These are phyloP conservation scores for Boletus reticuloceps DNA, from an alignment of 768 basidiomycete genomes.

Conservation along the genomic window DNA sequence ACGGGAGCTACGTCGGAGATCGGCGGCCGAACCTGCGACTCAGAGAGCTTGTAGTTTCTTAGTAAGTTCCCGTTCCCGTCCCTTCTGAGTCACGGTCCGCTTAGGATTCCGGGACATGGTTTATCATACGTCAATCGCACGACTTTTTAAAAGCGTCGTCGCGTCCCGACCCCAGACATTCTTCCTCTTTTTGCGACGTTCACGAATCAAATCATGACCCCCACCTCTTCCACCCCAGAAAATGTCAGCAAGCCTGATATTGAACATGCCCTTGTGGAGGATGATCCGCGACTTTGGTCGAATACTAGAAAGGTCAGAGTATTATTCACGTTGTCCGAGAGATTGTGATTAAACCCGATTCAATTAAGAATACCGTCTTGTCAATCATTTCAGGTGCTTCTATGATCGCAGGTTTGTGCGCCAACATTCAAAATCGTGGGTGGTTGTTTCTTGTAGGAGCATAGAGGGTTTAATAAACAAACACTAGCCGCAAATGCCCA, in stretches of 20 bases:
- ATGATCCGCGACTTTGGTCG: constrained; percentile 67
- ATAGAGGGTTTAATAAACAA: neutral
- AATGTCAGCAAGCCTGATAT: constrained; percentile 27
- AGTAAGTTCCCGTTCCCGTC: too few relatives aligned
- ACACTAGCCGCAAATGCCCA: constrained; percentile 62
- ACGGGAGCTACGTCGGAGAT: too few relatives aligned
- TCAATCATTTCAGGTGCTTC: constrained; percentile 27
- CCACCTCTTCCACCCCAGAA: neutral
- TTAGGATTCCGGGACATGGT: too few relatives aligned
- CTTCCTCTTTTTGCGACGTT: neutral
- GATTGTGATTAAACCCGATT: neutral
- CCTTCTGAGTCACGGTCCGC: too few relatives aligned
- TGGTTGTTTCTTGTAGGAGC: neutral
- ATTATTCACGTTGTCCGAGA: neutral
- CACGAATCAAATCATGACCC: constrained; percentile 4
- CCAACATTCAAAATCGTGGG: constrained; percentile 32
- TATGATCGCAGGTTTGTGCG: constrained; percentile 28
- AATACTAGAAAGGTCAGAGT: constrained; percentile 49
- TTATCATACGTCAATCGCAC: too few relatives aligned
- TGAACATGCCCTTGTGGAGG: constrained; percentile 43
- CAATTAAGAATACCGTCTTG: constrained; percentile 17
- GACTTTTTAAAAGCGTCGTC: too few relatives aligned
- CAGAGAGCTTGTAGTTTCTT: too few relatives aligned
- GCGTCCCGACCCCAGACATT: neutral
- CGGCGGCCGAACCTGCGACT: too few relatives aligned